Conservation (phyloP, 75 land plant species). For the Cryptomeria japonica region DNA sequence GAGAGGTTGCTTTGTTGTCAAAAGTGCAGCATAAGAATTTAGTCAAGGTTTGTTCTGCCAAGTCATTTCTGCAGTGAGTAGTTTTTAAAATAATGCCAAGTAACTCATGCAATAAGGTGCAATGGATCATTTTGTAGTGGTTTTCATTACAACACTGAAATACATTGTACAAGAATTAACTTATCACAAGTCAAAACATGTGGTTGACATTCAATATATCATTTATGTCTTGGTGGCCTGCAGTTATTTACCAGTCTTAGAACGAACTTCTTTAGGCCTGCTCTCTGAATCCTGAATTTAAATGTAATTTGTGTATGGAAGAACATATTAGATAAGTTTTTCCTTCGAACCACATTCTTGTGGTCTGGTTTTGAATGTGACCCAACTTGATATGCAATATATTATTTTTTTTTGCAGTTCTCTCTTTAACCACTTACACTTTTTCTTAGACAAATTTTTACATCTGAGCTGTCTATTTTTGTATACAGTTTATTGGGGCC, state of each 20-base stretch:
- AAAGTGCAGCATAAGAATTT: constrained; percentile 37
- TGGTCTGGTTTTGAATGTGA: neutral
- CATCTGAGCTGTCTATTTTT: neutral
- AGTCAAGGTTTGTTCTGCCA: constrained; percentile 19
- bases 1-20: constrained; percentile 32
- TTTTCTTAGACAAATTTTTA: neutral
- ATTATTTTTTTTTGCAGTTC: neutral
- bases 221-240: neutral
- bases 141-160: neutral
- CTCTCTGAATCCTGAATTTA: neutral
- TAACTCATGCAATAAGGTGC: neutral
- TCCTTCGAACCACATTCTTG: neutral
- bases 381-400: neutral
- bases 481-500: constrained; percentile 37
- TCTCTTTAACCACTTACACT: neutral
- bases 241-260: neutral
- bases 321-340: neutral
- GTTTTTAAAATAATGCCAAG: neutral
- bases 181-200: neutral
- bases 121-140: neutral
- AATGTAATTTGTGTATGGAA: neutral
- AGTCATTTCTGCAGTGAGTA: neutral
- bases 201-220: neutral
- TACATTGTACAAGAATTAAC: neutral
- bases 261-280: neutral